These are phyloP conservation scores for Ascochyta lentis DNA, from an alignment of 2,329 filamentous ascomycete genomes.

Conservation along the genomic window DNA sequence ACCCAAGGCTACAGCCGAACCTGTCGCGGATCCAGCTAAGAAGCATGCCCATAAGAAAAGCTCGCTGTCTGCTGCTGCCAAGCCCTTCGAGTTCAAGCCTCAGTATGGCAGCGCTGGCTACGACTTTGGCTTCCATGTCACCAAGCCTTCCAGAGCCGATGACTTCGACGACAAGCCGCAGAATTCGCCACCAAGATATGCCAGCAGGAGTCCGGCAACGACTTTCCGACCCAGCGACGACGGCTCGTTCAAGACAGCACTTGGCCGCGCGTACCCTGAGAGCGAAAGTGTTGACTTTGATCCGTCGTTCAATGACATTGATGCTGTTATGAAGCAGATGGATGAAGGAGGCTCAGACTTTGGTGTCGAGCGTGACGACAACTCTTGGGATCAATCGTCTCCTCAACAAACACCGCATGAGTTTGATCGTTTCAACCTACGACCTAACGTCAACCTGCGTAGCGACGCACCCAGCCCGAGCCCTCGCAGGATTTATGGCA, in stretches of 20 bases:
- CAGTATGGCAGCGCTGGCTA: slow-evolving; percentile 38
- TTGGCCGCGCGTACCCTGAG: slow-evolving; percentile 44
- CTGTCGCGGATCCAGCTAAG: slow-evolving; percentile 35
- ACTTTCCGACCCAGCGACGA: slow-evolving; percentile 51
- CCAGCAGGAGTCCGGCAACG: slow-evolving; percentile 48
- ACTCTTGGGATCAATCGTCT: slow-evolving; percentile 50
- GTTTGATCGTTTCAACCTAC: slow-evolving; percentile 41
- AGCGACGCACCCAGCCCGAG: slow-evolving; percentile 78
- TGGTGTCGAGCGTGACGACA: slow-evolving; percentile 70
- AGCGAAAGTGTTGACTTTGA: slow-evolving; percentile 48
- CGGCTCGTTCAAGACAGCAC: slow-evolving; percentile 48
- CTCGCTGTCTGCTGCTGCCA: slow-evolving; percentile 73
- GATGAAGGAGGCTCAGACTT: slow-evolving; percentile 75
- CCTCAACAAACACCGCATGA: slow-evolving; percentile 42
- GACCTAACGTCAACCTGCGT: slow-evolving; percentile 56
- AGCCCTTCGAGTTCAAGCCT: slow-evolving; percentile 66
- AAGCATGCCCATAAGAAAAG: slow-evolving; percentile 50
- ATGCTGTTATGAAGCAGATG: slow-evolving; percentile 88
- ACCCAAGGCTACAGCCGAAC: slow-evolving; percentile 35
- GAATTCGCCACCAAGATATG: slow-evolving; percentile 26
- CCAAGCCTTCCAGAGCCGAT: slow-evolving; percentile 42
- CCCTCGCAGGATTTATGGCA: slow-evolving; percentile 60
- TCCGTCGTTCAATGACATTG: slow-evolving; percentile 79
- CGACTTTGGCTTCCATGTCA: slow-evolving; percentile 49
- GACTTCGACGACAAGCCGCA: slow-evolving; percentile 17